phyloP scores from a whole-genome alignment of 257 asterid species.

The Anisodus acutangulus region DNA sequence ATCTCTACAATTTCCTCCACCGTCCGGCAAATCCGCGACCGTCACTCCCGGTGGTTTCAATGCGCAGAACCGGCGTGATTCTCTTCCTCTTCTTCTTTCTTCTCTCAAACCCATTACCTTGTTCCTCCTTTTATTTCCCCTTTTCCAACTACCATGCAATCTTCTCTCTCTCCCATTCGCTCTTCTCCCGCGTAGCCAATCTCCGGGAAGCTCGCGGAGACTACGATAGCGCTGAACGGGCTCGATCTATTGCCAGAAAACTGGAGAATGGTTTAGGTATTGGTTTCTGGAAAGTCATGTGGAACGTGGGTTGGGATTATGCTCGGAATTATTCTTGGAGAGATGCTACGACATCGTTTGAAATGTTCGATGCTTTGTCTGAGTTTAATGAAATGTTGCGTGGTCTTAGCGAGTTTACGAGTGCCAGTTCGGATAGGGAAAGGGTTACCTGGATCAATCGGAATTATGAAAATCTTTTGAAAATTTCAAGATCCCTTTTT shows the following conservation, averaged over 20 bases:
- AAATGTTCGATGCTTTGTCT: constrained; percentile 47
- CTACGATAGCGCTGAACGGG: constrained; percentile 61
- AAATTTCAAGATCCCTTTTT: constrained; percentile 55
- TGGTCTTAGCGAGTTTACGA: constrained; percentile 50
- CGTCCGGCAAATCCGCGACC: neutral
- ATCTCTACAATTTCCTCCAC: neutral
- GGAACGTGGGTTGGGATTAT: constrained; percentile 69
- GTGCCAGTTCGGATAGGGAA: constrained; percentile 53
- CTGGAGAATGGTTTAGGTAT: constrained; percentile 58
- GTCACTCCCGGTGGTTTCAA: neutral
- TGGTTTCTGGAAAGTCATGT: constrained; percentile 61
- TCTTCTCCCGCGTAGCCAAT: constrained; percentile 68
- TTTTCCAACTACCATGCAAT: constrained; percentile 56
- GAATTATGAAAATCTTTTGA: constrained; percentile 55
- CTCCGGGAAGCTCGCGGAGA: constrained; percentile 83
- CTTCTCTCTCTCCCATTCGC: constrained; percentile 76
- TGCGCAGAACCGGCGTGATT: constrained; percentile 33
- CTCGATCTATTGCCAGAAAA: constrained; percentile 48
- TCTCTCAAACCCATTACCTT: constrained; percentile 30
- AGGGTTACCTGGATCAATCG: constrained; percentile 64
- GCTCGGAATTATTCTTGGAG: constrained; percentile 65
- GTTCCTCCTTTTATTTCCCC: constrained; percentile 41
- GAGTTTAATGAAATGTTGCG: constrained; percentile 62
- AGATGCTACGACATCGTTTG: constrained; percentile 46
- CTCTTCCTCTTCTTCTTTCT: constrained; percentile 45